phyloP scores from a whole-genome alignment of 768 basidiomycete genomes.

The Hysterangium stoloniferum region DNA sequence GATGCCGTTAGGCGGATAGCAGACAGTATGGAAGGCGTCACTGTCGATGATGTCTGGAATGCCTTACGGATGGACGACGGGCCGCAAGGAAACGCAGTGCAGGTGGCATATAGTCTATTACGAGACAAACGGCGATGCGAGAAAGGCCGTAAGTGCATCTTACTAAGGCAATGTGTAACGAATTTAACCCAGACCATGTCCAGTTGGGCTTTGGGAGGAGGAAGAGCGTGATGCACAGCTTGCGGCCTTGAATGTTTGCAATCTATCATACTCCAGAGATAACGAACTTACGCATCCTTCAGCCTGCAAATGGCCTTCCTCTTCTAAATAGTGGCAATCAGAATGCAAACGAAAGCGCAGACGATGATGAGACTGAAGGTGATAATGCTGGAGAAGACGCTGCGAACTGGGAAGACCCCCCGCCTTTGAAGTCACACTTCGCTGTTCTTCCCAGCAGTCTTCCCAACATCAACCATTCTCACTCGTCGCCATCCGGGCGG shows the following conservation, averaged over 20 bases:
- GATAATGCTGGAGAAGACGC: constrained; percentile 26
- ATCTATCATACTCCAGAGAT: neutral
- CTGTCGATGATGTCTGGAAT: constrained; percentile 82
- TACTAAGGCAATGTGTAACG: neutral
- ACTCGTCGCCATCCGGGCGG: constrained; percentile 36
- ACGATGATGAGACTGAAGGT: constrained; percentile 49
- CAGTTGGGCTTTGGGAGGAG: constrained; percentile 73
- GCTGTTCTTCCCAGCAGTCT: constrained; percentile 85
- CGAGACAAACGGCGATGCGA: constrained; percentile 81
- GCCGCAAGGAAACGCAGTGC: constrained; percentile 82
- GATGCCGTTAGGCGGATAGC: constrained; percentile 82
- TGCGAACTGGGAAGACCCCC: constrained; percentile 40
- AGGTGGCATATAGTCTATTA: constrained; percentile 92
- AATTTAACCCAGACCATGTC: constrained; percentile 14
- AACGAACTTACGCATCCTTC: too few relatives aligned
- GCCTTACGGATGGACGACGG: constrained; percentile 78
- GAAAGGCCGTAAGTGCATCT: constrained; percentile 61
- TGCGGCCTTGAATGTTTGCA: constrained; percentile 70
- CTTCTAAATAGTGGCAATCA: neutral
- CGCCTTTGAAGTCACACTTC: constrained; percentile 46
- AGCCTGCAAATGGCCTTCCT: neutral
- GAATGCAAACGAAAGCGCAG: too few relatives aligned
- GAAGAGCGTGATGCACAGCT: constrained; percentile 79
- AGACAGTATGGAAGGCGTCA: constrained; percentile 62
- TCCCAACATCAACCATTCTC: constrained; percentile 44